A percentile compares a stretch with the other conserved stretches of the same genome.
Evolutionary conservation across 2,329 filamentous ascomycete species (phyloP).

Genomic region (Aspergillus latus): DNA sequence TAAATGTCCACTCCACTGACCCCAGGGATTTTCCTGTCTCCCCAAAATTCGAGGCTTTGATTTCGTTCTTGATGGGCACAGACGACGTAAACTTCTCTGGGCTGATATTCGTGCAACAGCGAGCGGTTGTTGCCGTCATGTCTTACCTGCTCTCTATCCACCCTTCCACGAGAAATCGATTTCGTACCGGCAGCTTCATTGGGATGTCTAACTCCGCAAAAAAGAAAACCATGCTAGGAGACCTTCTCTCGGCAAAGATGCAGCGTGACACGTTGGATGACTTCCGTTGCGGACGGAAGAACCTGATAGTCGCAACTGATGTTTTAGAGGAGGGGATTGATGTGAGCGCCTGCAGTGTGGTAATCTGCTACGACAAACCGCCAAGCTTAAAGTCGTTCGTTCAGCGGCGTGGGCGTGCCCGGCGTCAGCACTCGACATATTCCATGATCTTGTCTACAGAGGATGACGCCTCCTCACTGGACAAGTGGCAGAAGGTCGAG

Average conservation of each 20-base stretch:
- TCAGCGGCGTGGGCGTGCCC: slow-evolving; percentile 64
- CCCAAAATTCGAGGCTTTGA: slow-evolving; percentile 57
- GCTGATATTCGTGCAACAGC: slow-evolving; percentile 67
- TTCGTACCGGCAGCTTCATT: slow-evolving; percentile 43
- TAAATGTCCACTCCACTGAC: slow-evolving; percentile 4
- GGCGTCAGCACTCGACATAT: slow-evolving; percentile 57
- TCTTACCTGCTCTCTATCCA: slow-evolving; percentile 57
- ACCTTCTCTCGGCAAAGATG: slow-evolving; percentile 48
- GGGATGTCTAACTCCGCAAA: slow-evolving; percentile 48
- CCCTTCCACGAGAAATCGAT: slow-evolving; percentile 49
- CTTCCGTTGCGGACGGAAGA: slow-evolving; percentile 54
- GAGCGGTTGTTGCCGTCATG: slow-evolving; percentile 62
- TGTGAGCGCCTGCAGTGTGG: slow-evolving; percentile 62
- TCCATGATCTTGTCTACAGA: slow-evolving; percentile 49
- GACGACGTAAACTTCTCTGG: slow-evolving; percentile 51
- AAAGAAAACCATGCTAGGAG: slow-evolving; percentile 50
- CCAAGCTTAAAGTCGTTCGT: slow-evolving; percentile 64
- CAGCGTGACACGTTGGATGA: slow-evolving; percentile 55
- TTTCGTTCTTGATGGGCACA: slow-evolving; percentile 53
- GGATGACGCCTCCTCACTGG: slow-evolving; percentile 33
- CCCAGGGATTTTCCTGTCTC: slow-evolving; percentile 44
- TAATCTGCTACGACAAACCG: slow-evolving; percentile 64
- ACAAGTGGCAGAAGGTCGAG: slow-evolving; percentile 68
- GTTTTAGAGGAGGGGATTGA: slow-evolving; percentile 64
- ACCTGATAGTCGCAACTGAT: slow-evolving; percentile 59